A percentile compares a stretch with the other conserved stretches of the same genome.
Conservation (phyloP, 495 filamentous ascomycete genomes). For the Sporormia fimetaria region DNA sequence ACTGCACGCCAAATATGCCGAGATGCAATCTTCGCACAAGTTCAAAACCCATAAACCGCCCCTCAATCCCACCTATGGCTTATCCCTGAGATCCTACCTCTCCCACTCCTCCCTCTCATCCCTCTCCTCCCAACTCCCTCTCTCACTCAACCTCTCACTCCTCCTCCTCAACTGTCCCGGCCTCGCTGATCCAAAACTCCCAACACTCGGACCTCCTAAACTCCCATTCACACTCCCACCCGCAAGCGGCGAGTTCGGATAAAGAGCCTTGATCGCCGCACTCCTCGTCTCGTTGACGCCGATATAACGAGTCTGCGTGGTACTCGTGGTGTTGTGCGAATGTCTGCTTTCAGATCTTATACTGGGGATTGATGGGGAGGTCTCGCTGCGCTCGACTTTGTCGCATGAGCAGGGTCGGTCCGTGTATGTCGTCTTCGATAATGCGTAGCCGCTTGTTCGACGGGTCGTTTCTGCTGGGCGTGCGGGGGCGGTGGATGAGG, state of each 20-base stretch:
- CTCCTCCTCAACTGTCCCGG: slow-evolving; percentile 5
- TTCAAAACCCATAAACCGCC: too few relatives aligned
- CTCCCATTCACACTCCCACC: slow-evolving; percentile 1
- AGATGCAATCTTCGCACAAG: too few relatives aligned
- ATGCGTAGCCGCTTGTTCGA: slow-evolving; percentile 17
- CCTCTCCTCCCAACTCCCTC: slow-evolving; percentile 8
- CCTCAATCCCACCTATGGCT: too few relatives aligned
- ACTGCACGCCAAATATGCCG: too few relatives aligned
- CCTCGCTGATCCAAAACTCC: too few relatives aligned
- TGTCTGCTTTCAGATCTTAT: too few relatives aligned
- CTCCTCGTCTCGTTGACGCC: slow-evolving; percentile 15
- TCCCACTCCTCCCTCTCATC: too few relatives aligned
- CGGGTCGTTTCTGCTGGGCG: slow-evolving; percentile 3
- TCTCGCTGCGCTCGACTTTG: background rate
- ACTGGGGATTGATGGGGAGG: too few relatives aligned
- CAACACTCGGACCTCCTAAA: too few relatives aligned
- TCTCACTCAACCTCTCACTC: background rate
- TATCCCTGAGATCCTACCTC: too few relatives aligned
- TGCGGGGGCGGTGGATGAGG: too few relatives aligned
- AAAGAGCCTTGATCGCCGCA: slow-evolving; percentile 24
- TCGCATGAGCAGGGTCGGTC: slow-evolving; percentile 1
- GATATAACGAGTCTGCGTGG: slow-evolving; percentile 6
- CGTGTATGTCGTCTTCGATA: slow-evolving; percentile 10
- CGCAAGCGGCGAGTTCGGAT: slow-evolving; percentile 19
- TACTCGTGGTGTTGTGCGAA: too few relatives aligned